Evolutionary conservation across 495 filamentous ascomycete species (phyloP).

Genomic region (Daldinia decipiens): DNA sequence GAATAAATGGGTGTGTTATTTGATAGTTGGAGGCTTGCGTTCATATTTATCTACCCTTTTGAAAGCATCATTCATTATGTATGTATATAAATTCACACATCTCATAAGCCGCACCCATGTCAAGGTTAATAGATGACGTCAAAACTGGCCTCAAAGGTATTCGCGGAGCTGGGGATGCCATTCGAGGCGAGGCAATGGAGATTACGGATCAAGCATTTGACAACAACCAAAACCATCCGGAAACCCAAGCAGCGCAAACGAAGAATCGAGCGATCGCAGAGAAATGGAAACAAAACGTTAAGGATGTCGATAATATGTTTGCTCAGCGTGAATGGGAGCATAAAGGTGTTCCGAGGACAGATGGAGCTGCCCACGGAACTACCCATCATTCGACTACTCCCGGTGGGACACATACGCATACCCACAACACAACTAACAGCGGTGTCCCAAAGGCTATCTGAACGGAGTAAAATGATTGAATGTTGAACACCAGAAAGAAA

Average conservation of each 20-base stretch:
- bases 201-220: constrained; percentile 41
- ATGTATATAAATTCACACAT: too few relatives aligned
- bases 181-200: constrained; percentile 36
- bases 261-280: constrained; percentile 40
- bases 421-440: neutral
- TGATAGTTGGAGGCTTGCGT: neutral
- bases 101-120: too few relatives aligned
- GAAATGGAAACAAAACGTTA: constrained; percentile 38
- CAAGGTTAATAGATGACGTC: constrained; percentile 43
- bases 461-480: neutral
- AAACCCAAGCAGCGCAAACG: constrained; percentile 30
- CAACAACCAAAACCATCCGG: constrained; percentile 34
- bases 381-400: constrained; percentile 7
- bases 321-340: constrained; percentile 33
- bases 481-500: neutral
- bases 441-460: neutral
- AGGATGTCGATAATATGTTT: constrained; percentile 35
- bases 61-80: too few relatives aligned
- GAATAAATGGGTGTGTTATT: too few relatives aligned
- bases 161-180: constrained; percentile 42
- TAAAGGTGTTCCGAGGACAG: constrained; percentile 11
- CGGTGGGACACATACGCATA: neutral
- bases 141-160: constrained; percentile 45
- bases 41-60: neutral
- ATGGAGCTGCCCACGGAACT: neutral